A percentile compares a stretch with the other conserved stretches of the same genome.
Conservation (phyloP, 352 stramenopile species). For the Globisporangium cystogenes region DNA sequence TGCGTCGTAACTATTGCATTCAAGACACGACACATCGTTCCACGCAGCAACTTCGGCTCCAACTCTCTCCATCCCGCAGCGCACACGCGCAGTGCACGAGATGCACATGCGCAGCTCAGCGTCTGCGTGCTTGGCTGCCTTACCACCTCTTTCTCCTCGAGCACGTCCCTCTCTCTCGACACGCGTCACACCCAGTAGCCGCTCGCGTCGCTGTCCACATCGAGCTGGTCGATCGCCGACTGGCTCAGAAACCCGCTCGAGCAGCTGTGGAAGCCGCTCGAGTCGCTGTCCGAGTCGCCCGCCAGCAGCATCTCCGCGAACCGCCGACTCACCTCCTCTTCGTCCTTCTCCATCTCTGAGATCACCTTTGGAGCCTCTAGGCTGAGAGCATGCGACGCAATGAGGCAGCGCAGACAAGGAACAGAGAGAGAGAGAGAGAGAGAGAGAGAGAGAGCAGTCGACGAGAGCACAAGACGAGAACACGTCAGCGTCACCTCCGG, state of each 20-base stretch:
- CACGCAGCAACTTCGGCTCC: not conserved
- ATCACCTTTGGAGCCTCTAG: conserved; percentile 19
- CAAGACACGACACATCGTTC: conserved; percentile 3
- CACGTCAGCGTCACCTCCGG: not conserved
- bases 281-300: conserved; percentile 21
- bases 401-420: too few relatives aligned
- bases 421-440: not conserved
- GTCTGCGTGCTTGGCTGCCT: too few relatives aligned
- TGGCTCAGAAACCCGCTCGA: conserved; percentile 34
- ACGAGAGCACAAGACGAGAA: too few relatives aligned
- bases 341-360: conserved; percentile 40
- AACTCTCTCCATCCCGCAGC: too few relatives aligned
- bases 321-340: conserved; percentile 32
- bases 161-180: too few relatives aligned
- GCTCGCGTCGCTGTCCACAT: conserved; percentile 18
- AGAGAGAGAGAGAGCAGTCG: not conserved
- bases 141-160: too few relatives aligned
- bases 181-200: conserved; percentile 15
- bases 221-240: conserved; percentile 33
- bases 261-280: conserved; percentile 60
- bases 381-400: conserved; percentile 1
- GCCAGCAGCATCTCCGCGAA: conserved; percentile 16
- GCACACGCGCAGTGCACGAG: too few relatives aligned
- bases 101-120: too few relatives aligned
- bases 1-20: not conserved